A percentile compares a stretch with the other conserved stretches of the same genome.
Evolutionary conservation across 2,329 filamentous ascomycete genomes (phyloP).

Genomic region (Stachybotrys elegans): DNA sequence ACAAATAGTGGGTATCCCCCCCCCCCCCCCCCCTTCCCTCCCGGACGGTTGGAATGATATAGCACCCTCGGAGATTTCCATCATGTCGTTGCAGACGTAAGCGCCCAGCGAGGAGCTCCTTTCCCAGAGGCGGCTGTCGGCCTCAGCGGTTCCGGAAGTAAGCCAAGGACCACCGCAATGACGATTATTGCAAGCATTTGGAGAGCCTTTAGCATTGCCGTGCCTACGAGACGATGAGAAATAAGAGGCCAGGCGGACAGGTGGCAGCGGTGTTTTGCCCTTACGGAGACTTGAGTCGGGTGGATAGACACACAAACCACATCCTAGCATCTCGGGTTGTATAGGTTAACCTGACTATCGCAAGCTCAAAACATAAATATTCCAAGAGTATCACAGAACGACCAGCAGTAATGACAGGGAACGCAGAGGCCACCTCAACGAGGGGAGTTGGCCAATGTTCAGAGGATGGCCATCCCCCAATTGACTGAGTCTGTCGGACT

Average conservation of each 20-base stretch:
- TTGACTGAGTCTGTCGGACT: too few species aligned
- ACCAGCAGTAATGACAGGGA: too few species aligned
- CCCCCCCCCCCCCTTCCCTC: too few species aligned
- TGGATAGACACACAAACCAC: background rate
- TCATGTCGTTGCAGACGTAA: background rate
- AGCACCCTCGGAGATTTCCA: slow-evolving; percentile 1
- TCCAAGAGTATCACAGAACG: too few species aligned
- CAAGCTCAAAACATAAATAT: background rate
- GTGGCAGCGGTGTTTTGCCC: background rate
- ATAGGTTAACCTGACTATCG: background rate
- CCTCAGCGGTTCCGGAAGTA: background rate
- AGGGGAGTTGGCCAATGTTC: too few species aligned
- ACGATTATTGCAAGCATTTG: background rate
- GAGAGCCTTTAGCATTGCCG: background rate
- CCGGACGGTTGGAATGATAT: background rate
- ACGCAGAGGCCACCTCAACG: too few species aligned
- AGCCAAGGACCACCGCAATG: background rate
- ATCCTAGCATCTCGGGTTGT: background rate
- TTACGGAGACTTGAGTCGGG: background rate
- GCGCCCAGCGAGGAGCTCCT: background rate
- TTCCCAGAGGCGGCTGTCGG: slow-evolving; percentile 6
- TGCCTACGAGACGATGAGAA: background rate
- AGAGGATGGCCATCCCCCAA: too few species aligned
- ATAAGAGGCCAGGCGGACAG: background rate
- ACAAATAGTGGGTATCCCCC: slow-evolving; percentile 6